Percentiles rank a stretch among this genome's conserved stretches.
phyloP scores from a whole-genome alignment of 305 asterid genomes.

The Withania somnifera region DNA sequence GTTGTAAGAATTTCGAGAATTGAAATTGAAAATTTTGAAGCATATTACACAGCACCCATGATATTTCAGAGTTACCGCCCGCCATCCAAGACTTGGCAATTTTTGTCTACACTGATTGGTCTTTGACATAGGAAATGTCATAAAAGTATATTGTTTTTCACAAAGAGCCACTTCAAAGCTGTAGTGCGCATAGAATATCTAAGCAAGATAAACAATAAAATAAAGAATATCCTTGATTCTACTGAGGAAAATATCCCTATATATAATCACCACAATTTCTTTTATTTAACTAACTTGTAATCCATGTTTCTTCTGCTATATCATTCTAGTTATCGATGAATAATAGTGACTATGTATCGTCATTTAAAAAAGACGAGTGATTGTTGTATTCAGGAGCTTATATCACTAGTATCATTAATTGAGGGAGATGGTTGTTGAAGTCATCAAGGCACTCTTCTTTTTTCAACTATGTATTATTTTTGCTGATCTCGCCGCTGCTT shows the following conservation, averaged over 20 bases:
- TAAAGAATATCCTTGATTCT: slow-evolving; percentile 25
- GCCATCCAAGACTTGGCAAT: not conserved
- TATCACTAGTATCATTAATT: not conserved
- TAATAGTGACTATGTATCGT: not conserved
- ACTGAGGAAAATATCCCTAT: slow-evolving; percentile 13
- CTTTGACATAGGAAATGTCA: not conserved
- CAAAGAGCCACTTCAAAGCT: not conserved
- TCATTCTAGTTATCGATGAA: not conserved
- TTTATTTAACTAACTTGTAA: not conserved
- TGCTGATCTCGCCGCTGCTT: slow-evolving; percentile 3
- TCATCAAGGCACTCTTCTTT: not conserved
- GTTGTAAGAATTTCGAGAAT: too few species aligned
- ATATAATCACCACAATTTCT: slow-evolving; percentile 6
- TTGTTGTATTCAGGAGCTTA: too few species aligned
- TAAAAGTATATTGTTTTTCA: not conserved
- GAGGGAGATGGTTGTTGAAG: not conserved
- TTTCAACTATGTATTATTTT: not conserved
- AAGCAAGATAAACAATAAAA: slow-evolving; percentile 8
- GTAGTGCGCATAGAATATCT: slow-evolving; percentile 10
- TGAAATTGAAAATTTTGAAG: too few species aligned
- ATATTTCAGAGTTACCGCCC: not conserved
- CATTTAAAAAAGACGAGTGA: too few species aligned
- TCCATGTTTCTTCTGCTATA: too few species aligned
- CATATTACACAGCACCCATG: not conserved
- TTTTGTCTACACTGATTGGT: not conserved